Percentiles rank a stretch among this genome's conserved stretches.
Evolutionary conservation across 768 basidiomycete genomes (phyloP).

Genomic region (Lenzites betulinus): DNA sequence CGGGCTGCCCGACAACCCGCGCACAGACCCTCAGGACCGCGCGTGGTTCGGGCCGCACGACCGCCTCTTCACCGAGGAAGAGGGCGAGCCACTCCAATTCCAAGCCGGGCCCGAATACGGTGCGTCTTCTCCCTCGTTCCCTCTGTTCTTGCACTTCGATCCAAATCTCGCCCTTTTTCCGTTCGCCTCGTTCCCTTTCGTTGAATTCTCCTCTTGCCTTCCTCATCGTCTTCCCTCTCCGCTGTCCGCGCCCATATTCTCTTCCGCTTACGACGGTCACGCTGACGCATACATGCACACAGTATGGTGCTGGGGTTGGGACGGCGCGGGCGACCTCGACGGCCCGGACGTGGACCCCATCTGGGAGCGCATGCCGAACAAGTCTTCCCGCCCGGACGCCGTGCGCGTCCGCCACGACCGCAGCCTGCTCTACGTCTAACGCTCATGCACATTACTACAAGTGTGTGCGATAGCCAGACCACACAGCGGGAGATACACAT

Average conservation of each 20-base stretch:
- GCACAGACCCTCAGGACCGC: conserved; percentile 96
- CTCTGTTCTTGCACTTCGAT: too few species aligned
- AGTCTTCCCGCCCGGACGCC: conserved; percentile 54
- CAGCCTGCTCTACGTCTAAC: conserved; percentile 19
- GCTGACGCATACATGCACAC: conserved; percentile 1
- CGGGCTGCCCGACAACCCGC: conserved; percentile 94
- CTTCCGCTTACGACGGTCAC: too few species aligned
- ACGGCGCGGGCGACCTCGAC: conserved; percentile 96
- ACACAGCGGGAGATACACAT: too few species aligned
- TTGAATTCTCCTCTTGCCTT: too few species aligned
- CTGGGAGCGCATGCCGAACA: conserved; percentile 85
- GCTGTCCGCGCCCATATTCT: too few species aligned
- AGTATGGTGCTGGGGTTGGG: conserved; percentile 99
- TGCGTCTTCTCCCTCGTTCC: conserved; percentile 42
- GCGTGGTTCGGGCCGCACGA: conserved; percentile 98
- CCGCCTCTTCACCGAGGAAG: conserved; percentile 87
- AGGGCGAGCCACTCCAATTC: conserved; percentile 77
- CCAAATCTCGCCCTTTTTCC: too few species aligned
- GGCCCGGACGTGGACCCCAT: conserved; percentile 98
- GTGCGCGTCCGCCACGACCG: conserved; percentile 71
- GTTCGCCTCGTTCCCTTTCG: too few species aligned
- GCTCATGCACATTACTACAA: too few species aligned
- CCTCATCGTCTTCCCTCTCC: too few species aligned
- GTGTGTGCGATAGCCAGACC: too few species aligned
- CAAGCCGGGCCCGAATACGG: conserved; percentile 82